These are phyloP conservation scores for Endotrypanum monterogeii DNA, from an alignment of 208 protist species.

Conservation along the genomic window DNA sequence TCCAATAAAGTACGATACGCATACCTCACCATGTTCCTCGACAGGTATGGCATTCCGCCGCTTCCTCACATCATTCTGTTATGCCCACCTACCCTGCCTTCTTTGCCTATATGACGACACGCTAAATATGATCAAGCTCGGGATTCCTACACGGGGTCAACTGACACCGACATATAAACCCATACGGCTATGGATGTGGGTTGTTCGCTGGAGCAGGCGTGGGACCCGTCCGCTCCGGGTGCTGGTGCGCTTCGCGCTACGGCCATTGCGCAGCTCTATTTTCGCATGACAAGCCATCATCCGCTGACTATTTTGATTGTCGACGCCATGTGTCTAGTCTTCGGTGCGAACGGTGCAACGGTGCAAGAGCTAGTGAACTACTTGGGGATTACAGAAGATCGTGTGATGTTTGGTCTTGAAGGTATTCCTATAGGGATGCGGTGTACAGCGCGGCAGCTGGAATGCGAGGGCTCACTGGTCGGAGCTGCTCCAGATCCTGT, in stretches of 20 bases:
- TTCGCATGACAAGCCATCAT: conserved; percentile 67
- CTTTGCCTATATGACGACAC: neutral
- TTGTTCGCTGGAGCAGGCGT: conserved; percentile 25
- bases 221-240: conserved; percentile 71
- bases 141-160: neutral
- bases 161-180: neutral
- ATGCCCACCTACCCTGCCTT: neutral
- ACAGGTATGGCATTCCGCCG: neutral
- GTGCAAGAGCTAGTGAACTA: conserved; percentile 69
- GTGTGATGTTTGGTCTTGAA: conserved; percentile 51
- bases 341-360: conserved; percentile 67
- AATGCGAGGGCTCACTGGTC: conserved; percentile 11
- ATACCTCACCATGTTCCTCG: neutral
- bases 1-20: neutral
- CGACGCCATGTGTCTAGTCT: conserved; percentile 76
- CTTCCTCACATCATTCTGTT: neutral
- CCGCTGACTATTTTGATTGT: conserved; percentile 64
- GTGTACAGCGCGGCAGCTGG: conserved; percentile 64
- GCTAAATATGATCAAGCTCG: neutral
- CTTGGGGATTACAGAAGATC: conserved; percentile 55
- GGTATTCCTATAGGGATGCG: conserved; percentile 65
- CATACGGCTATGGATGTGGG: neutral
- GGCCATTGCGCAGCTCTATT: conserved; percentile 78
- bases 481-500: neutral
- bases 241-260: conserved; percentile 70